Evolutionary conservation across 495 filamentous ascomycete genomes (phyloP), one percentile per base, ranked within the genome.

Genomic region (Penicillium atrosanguineum): DNA sequence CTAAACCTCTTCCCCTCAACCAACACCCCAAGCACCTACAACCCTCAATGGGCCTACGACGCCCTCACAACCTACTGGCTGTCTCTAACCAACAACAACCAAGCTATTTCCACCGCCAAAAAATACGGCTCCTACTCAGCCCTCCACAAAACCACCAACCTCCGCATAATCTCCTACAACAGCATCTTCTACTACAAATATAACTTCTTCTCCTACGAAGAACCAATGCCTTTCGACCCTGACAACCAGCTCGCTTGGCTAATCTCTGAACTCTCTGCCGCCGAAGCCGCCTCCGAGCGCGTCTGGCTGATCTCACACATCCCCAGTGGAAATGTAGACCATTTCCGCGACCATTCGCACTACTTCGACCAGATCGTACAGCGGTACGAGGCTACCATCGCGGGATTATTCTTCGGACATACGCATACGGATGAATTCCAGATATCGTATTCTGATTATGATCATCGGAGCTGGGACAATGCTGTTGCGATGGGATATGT

Each of bases 151-250:
- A 56, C 62, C 44, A 65, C 64, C 20, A 72, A 73, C 12, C 70
- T 85, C 4, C 71, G 78, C 15, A 69, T 85, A 39, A 82, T 85
- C 57, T 81, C 79, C 15, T 70, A 82, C 53, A 85, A 79, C 64
- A 83, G 76, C 31, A 75, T 80, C 53, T 69, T 82, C 59, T 84
- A 79, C 69, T 83, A 83, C 58, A 72, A 70, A 43, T 66, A 74
- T 39, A 83, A 83, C 65, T 81, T 77, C 66, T 78, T 74, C 69
- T 53, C 75, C 16, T 83, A 80, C 54, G 58, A 73, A 44, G 65
- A 73, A 12, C 68, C 75, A 2, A 77, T 80, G 73, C 69, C 79
- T 44, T 61, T 36, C 12, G 79, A 83, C 54, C 79, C 79, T 8
- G 67, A 65, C 53, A 64, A 65, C 7, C 77, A 79, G 51, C 56